Evolutionary conservation across 2,329 filamentous ascomycete genomes (phyloP).

Genomic region (Septoria linicola): DNA sequence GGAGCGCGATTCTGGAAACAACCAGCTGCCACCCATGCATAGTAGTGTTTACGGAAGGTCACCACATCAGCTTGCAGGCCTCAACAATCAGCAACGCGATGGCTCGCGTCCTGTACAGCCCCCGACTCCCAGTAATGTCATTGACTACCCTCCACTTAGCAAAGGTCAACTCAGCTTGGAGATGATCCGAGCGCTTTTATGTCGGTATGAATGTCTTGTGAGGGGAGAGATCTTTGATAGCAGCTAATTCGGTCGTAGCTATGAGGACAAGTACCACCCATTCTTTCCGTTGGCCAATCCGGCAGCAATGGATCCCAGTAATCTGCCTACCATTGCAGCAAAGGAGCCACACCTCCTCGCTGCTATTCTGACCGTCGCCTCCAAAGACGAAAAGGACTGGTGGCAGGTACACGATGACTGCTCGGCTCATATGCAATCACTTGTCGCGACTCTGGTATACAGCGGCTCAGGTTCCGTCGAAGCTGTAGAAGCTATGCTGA

Average conservation of each 20-base stretch:
- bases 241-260: slow-evolving; percentile 18
- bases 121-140: slow-evolving; percentile 20
- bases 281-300: slow-evolving; percentile 38
- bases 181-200: slow-evolving; percentile 33
- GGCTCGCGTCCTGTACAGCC: slow-evolving; percentile 12
- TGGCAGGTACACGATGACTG: slow-evolving; percentile 37
- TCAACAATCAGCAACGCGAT: slow-evolving; percentile 5
- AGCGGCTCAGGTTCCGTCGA: slow-evolving; percentile 35
- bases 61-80: slow-evolving; percentile 11
- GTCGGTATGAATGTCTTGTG: slow-evolving; percentile 19
- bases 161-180: slow-evolving; percentile 33
- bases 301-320: slow-evolving; percentile 31
- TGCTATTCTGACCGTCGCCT: slow-evolving; percentile 37
- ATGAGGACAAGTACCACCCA: slow-evolving; percentile 37
- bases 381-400: slow-evolving; percentile 37
- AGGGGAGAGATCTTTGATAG: no score
- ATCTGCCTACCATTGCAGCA: slow-evolving; percentile 31
- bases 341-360: slow-evolving; percentile 37
- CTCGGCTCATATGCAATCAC: slow-evolving; percentile 37
- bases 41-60: slow-evolving; percentile 28
- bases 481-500: slow-evolving; percentile 38
- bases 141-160: slow-evolving; percentile 34
- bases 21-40: slow-evolving; percentile 35
- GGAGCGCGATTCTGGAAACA: slow-evolving; percentile 33
- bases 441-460: slow-evolving; percentile 36